Conservation (phyloP, 352 stramenopile genomes). For the Pythium scleroteichum region DNA sequence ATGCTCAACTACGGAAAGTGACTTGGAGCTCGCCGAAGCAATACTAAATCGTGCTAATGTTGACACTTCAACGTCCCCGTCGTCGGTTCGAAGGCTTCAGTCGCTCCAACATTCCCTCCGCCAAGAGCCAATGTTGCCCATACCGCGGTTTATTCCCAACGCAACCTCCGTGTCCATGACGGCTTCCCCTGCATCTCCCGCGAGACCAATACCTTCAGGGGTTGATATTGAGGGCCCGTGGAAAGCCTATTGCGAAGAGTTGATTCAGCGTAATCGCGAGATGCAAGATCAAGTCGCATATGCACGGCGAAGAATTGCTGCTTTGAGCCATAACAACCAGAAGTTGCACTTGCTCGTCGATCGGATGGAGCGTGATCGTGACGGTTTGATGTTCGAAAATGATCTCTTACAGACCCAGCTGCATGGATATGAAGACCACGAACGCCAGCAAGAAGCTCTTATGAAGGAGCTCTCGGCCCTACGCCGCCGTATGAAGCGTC, state of each 20-base stretch:
- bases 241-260: slow-evolving; percentile 72
- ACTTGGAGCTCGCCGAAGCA: slow-evolving; percentile 27
- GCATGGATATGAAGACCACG: slow-evolving; percentile 64
- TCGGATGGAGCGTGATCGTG: slow-evolving; percentile 81
- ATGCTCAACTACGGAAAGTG: slow-evolving; percentile 24
- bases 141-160: slow-evolving; percentile 6
- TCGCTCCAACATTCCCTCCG: slow-evolving; percentile 22
- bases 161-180: neutral
- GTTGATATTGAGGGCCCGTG: slow-evolving; percentile 41
- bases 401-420: slow-evolving; percentile 78
- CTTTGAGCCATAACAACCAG: slow-evolving; percentile 79
- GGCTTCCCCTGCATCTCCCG: neutral
- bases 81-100: slow-evolving; percentile 13
- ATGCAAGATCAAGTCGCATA: slow-evolving; percentile 78
- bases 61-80: neutral
- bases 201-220: slow-evolving; percentile 3
- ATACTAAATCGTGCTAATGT: slow-evolving; percentile 12
- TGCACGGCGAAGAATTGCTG: slow-evolving; percentile 57
- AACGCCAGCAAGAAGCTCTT: slow-evolving; percentile 66
- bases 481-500: slow-evolving; percentile 29
- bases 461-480: slow-evolving; percentile 52
- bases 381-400: slow-evolving; percentile 81
- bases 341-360: slow-evolving; percentile 83
- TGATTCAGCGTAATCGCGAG: slow-evolving; percentile 70
- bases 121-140: slow-evolving; percentile 5